These are phyloP conservation scores for Ottelia alismoides DNA, from an alignment of 106 monocot species.

Conservation along the genomic window DNA sequence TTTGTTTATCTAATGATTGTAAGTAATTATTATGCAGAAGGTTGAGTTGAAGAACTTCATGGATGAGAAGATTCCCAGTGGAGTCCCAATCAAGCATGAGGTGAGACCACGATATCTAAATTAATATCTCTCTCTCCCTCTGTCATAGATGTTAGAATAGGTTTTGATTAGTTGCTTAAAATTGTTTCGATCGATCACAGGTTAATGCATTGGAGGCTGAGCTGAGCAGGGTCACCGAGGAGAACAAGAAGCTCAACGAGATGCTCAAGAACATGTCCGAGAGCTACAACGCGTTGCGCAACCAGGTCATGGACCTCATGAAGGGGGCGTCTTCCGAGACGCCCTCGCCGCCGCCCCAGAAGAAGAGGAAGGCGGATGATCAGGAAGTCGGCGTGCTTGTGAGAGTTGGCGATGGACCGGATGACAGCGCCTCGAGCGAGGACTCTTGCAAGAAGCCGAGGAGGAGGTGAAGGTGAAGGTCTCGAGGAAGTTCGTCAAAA, in stretches of 20 bases:
- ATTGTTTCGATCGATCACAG: neutral
- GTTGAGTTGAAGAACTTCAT: conserved; percentile 2
- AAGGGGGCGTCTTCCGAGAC: conserved; percentile 1
- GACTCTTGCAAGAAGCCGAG: conserved; percentile 15
- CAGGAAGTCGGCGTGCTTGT: neutral
- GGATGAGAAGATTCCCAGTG: neutral
- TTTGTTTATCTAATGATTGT: too few species aligned
- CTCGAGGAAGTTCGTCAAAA: conserved; percentile 23
- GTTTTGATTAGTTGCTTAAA: neutral
- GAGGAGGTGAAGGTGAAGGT: conserved; percentile 20
- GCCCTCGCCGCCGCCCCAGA: neutral
- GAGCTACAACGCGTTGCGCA: conserved; percentile 19
- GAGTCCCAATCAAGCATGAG: conserved; percentile 3
- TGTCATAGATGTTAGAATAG: neutral
- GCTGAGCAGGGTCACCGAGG: conserved; percentile 30
- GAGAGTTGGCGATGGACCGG: too few species aligned
- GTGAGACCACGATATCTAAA: neutral
- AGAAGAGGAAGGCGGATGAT: conserved; percentile 24
- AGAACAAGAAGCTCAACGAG: conserved; percentile 41
- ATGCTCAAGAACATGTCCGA: conserved; percentile 21
- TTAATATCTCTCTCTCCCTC: neutral
- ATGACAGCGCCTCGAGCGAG: conserved; percentile 16
- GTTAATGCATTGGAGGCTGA: conserved; percentile 12
- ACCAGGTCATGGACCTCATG: conserved; percentile 20
- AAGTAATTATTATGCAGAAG: conserved; percentile 8